These are phyloP conservation scores for Golubevia pallescens DNA, from an alignment of 1,284 basidiomycete genomes.

Conservation along the genomic window DNA sequence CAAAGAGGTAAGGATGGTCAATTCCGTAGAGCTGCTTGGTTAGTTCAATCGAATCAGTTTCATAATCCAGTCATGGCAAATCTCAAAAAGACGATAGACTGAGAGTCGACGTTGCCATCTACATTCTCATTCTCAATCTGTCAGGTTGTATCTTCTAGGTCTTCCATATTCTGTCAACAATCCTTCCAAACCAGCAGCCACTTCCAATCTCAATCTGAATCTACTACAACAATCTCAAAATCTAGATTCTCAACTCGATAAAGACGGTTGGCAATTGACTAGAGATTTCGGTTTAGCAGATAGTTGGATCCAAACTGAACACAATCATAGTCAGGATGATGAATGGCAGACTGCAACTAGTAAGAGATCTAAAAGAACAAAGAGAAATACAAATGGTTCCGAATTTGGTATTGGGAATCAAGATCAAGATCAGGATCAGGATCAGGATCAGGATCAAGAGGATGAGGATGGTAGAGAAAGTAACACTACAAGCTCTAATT, in stretches of 20 bases:
- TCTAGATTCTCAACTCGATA: constrained; percentile 15
- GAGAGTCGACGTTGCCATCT: no score
- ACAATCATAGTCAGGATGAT: constrained; percentile 1
- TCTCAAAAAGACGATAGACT: no score
- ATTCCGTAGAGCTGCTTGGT: constrained; percentile 7
- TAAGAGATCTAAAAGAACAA: constrained; percentile 9
- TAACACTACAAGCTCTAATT: neutral
- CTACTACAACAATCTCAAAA: neutral
- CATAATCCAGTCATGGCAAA: no score
- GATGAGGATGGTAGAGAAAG: constrained; percentile 3
- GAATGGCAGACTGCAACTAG: constrained; percentile 26
- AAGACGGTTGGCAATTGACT: constrained; percentile 33
- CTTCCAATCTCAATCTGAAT: neutral
- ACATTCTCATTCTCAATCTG: neutral
- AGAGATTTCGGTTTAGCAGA: neutral
- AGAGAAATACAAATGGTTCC: no score
- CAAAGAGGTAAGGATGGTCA: no score
- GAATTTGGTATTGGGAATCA: no score
- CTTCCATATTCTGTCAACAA: neutral
- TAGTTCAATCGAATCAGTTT: neutral
- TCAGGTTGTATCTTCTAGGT: constrained; percentile 2
- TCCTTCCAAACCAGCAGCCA: neutral
- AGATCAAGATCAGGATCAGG: no score
- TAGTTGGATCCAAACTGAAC: no score
- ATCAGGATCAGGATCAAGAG: constrained; percentile 4